These are phyloP conservation scores for Aspergillus viridinutans DNA, from an alignment of 2,329 filamentous ascomycete species.

Conservation along the genomic window DNA sequence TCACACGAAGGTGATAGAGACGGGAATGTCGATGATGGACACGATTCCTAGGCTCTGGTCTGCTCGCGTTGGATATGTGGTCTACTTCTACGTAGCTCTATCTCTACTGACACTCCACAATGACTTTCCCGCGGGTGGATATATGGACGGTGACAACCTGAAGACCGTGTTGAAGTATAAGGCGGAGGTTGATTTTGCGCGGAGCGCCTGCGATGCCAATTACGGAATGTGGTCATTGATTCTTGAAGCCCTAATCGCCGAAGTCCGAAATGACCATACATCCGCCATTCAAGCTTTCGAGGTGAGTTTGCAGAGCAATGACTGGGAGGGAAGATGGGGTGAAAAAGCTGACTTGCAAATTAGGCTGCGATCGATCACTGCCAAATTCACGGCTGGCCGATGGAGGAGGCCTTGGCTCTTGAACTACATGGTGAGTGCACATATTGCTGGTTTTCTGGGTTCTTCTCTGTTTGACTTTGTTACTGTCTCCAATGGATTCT, in stretches of 20 bases:
- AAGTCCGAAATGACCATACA: conserved; percentile 44
- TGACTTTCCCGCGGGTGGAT: conserved; percentile 39
- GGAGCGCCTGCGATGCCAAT: conserved; percentile 54
- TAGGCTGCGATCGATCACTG: conserved; percentile 59
- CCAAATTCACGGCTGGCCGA: conserved; percentile 52
- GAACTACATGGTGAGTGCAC: conserved; percentile 52
- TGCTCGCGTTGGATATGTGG: conserved; percentile 38
- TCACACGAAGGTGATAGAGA: conserved; percentile 41
- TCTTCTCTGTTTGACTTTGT: background rate
- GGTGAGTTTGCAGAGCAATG: conserved; percentile 16
- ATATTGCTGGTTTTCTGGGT: background rate
- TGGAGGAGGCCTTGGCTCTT: conserved; percentile 57
- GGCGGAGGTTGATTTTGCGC: conserved; percentile 50
- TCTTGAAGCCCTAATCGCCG: conserved; percentile 53
- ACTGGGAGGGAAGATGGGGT: background rate
- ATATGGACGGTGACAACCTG: conserved; percentile 43
- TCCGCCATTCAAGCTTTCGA: conserved; percentile 42
- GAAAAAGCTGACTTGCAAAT: conserved; percentile 24
- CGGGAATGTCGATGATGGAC: conserved; percentile 38
- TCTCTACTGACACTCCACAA: conserved; percentile 42
- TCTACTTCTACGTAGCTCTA: conserved; percentile 45
- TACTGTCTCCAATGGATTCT: background rate
- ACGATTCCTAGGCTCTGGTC: conserved; percentile 46
- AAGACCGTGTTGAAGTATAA: conserved; percentile 48
- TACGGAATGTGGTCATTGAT: conserved; percentile 56